phyloP scores from a whole-genome alignment of 495 filamentous ascomycete genomes.

The Penicillium odoratum region DNA sequence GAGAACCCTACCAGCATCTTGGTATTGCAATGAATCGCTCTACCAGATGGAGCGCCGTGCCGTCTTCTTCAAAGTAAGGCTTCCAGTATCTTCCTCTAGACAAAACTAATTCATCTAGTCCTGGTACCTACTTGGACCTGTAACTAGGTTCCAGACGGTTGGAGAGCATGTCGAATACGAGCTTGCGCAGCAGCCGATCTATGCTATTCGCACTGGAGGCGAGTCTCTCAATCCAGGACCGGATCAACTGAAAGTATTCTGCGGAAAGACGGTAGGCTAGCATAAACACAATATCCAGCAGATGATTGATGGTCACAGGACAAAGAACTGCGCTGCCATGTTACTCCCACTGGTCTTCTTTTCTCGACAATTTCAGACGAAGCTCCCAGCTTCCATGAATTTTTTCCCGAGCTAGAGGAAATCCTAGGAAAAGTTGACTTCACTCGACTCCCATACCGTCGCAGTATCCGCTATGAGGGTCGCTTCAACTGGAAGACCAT shows the following conservation, averaged over 20 bases:
- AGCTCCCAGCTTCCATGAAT: conserved; percentile 54
- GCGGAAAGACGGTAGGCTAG: conserved; percentile 32
- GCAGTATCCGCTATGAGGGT: conserved; percentile 58
- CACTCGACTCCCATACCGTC: conserved; percentile 54
- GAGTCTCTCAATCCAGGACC: conserved; percentile 30
- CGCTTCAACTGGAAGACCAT: conserved; percentile 67
- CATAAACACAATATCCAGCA: background rate
- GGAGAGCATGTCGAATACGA: conserved; percentile 54
- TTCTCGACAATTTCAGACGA: conserved; percentile 54
- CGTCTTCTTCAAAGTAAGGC: conserved; percentile 52
- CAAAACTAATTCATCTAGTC: conserved; percentile 36
- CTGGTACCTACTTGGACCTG: conserved; percentile 64
- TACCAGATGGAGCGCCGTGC: conserved; percentile 56
- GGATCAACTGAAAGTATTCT: conserved; percentile 44
- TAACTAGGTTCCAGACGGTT: conserved; percentile 51
- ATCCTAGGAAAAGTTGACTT: conserved; percentile 56
- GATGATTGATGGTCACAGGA: conserved; percentile 17
- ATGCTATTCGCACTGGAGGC: conserved; percentile 41
- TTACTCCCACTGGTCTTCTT: conserved; percentile 55
- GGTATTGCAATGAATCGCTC: conserved; percentile 43
- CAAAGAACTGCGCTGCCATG: conserved; percentile 39
- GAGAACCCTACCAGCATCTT: conserved; percentile 44
- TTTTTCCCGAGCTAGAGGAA: conserved; percentile 53
- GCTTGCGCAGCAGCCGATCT: conserved; percentile 52
- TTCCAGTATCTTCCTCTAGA: background rate